Conservation (phyloP, 257 asterid genomes). For the Plectranthus barbatus region DNA sequence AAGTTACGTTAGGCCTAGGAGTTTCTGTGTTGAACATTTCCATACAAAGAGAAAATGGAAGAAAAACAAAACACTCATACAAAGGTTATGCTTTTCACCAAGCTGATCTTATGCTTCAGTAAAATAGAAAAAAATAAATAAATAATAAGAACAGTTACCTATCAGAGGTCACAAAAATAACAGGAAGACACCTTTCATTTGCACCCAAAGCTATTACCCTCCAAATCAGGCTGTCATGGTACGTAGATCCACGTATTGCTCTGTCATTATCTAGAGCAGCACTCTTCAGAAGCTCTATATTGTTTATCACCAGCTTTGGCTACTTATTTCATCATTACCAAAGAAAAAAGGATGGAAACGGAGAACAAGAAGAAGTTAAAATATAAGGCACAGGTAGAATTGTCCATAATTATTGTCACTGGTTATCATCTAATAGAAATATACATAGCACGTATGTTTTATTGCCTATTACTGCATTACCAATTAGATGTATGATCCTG, state of each 20-base stretch:
- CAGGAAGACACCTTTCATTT: conserved; percentile 79
- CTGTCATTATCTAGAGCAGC: conserved; percentile 58
- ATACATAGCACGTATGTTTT: neutral
- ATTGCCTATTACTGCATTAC: neutral
- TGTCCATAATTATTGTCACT: neutral
- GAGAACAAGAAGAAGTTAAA: conserved; percentile 21
- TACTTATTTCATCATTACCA: conserved; percentile 34
- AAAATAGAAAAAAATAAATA: neutral
- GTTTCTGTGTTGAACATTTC: neutral
- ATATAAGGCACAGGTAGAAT: neutral
- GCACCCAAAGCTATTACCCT: conserved; percentile 84
- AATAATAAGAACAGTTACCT: conserved; percentile 40
- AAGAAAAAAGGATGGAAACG: conserved; percentile 8
- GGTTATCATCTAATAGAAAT: conserved; percentile 4
- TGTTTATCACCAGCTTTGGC: conserved; percentile 98
- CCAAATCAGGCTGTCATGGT: conserved; percentile 95
- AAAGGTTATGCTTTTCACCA: conserved; percentile 1
- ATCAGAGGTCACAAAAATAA: conserved; percentile 79
- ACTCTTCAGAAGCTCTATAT: conserved; percentile 78
- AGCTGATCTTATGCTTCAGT: neutral
- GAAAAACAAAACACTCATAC: neutral
- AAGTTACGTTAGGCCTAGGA: neutral
- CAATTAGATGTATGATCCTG: neutral
- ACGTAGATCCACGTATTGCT: conserved; percentile 65
- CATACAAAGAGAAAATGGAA: neutral